Conservation (phyloP, 176 grass and related monocot genomes). For the Lolium multiflorum region DNA sequence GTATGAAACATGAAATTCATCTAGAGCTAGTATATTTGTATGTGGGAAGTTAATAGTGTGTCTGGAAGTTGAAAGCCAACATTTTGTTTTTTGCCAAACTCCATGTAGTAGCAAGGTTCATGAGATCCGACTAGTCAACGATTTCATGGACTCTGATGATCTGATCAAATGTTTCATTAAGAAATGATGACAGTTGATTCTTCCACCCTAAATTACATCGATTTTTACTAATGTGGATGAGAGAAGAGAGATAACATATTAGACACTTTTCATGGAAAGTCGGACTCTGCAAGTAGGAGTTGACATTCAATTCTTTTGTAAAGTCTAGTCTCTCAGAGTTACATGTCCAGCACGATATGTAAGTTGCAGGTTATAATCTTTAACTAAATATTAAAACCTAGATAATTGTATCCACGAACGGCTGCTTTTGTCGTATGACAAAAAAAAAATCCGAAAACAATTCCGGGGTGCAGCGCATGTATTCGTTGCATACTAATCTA, state of each 20-base stretch:
- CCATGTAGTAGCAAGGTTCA: not conserved
- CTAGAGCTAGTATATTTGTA: not conserved
- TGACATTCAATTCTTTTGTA: not conserved
- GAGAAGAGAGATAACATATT: not conserved
- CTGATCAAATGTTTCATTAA: not conserved
- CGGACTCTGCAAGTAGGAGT: not conserved
- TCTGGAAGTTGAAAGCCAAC: not conserved
- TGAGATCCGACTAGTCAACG: not conserved
- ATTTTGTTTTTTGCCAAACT: not conserved
- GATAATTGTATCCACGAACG: not conserved
- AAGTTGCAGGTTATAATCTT: not conserved
- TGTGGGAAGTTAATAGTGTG: not conserved
- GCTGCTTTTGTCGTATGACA: no score
- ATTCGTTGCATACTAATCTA: not conserved
- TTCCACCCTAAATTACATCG: not conserved
- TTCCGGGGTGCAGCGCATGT: not conserved
- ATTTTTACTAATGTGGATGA: not conserved
- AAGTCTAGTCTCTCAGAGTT: not conserved
- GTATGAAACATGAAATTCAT: conserved; percentile 20
- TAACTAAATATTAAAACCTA: not conserved
- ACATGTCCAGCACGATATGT: not conserved
- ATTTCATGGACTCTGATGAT: not conserved
- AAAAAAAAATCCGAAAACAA: not conserved
- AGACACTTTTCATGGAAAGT: not conserved
- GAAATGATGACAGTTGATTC: not conserved